Evolutionary conservation across 805 yeast genomes (phyloP), one percentile per base, ranked within the genome.

Genomic region (Blastobotrys muscicola): DNA sequence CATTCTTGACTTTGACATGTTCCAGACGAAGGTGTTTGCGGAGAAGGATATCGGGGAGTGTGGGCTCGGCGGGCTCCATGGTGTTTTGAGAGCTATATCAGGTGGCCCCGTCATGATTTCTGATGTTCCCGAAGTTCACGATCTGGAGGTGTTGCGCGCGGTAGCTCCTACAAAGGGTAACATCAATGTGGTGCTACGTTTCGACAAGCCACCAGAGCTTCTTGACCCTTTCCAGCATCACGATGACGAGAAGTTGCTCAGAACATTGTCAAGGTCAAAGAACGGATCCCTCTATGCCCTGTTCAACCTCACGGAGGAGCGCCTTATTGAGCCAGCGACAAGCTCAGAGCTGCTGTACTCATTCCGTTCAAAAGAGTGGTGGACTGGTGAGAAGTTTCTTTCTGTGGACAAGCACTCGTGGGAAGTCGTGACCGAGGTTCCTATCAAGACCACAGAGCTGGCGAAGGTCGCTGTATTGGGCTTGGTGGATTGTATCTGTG

Each of bases 21-120:
- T 58, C 33, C 58, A 54, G 45, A 48, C 61, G 5, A 44, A 45
- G 14, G 35, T 55, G 12, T 45, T 43, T 9, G 43, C 45, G 8
- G 43, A 42, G 36, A 42, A 16, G 12, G 16, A 16, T 13, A 29
- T 39, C 8, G 41, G 36, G 11, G 4, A 26, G 16, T 23, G 33
- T 12, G 39, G 41, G 29, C 47, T 61, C 4, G 14, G 41, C 11
- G 26, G 26, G 6, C 50, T 50, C 38, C 64, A 60, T 41, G 60
- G 62, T 7, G 58, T 53, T 3, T 47, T 57, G 15, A 43, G 64
- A 29, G 45, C 55, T 14, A 34, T 60, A 13, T 56, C 62, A 9
- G 60, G 64, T 6, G 62, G 62, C 8, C 64, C 64, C 3, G 50
- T 60, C 4, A 54, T 49, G 38, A 43, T 60, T 31, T 56, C 63